Conservation (phyloP, 2,329 filamentous ascomycete species). For the Aureobasidium leucospermi region DNA sequence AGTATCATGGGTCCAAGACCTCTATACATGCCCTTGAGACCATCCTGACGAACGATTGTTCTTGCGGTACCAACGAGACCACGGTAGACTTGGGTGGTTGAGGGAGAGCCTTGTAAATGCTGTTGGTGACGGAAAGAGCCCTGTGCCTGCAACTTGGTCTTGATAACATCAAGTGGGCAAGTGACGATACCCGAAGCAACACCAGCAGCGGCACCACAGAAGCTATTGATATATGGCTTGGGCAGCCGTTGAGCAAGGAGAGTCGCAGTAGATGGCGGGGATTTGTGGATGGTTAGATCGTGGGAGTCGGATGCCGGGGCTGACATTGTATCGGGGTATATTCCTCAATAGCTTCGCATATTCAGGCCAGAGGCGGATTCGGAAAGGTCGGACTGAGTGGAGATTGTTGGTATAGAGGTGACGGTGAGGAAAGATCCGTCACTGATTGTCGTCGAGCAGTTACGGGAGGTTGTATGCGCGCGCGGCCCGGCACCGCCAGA, state of each 20-base stretch:
- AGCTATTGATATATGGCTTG: slow-evolving; percentile 61
- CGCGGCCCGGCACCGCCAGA: slow-evolving; percentile 13
- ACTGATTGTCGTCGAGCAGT: background rate
- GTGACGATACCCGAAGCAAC: slow-evolving; percentile 92
- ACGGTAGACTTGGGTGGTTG: slow-evolving; percentile 60
- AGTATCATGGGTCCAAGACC: slow-evolving; percentile 90
- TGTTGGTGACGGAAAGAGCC: slow-evolving; percentile 61
- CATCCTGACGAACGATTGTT: slow-evolving; percentile 82
- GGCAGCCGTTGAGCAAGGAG: slow-evolving; percentile 39
- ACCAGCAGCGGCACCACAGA: slow-evolving; percentile 81
- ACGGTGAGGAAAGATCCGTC: background rate
- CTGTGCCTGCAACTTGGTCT: slow-evolving; percentile 95
- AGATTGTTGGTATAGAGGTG: background rate
- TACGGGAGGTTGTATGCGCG: background rate
- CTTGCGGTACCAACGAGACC: slow-evolving; percentile 80
- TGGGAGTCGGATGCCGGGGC: slow-evolving; percentile 20
- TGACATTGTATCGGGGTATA: slow-evolving; percentile 5
- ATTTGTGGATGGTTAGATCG: slow-evolving; percentile 23
- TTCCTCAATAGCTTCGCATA: slow-evolving; percentile 11
- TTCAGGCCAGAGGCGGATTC: slow-evolving; percentile 11
- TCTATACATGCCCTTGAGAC: slow-evolving; percentile 82
- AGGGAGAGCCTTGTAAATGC: slow-evolving; percentile 26
- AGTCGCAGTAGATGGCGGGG: background rate
- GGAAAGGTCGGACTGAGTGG: background rate
- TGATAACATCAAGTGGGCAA: slow-evolving; percentile 96